Conservation (phyloP, 2,329 filamentous ascomycete genomes). For the Sporothrix schenckii region DNA sequence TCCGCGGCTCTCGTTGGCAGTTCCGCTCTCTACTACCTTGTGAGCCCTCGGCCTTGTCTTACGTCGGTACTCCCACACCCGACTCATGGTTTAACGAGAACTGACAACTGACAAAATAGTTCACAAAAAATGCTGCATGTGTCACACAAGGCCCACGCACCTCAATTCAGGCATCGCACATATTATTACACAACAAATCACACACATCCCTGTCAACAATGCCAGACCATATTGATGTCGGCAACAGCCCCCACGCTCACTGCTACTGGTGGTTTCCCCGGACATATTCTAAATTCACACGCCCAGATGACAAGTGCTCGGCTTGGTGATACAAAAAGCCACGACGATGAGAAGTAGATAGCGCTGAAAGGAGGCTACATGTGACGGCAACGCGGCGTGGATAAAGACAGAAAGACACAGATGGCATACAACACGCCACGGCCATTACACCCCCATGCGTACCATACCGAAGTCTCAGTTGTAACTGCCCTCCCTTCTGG, state of each 20-base stretch:
- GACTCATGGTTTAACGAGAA: neutral
- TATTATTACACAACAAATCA: neutral
- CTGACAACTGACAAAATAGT: constrained; percentile 18
- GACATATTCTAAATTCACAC: neutral
- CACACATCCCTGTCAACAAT: neutral
- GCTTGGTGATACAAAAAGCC: neutral
- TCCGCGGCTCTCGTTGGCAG: neutral
- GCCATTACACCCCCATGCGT: neutral
- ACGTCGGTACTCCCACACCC: constrained; percentile 17
- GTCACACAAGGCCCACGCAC: constrained; percentile 1
- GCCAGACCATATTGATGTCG: neutral
- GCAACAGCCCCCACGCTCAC: neutral
- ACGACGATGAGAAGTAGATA: neutral
- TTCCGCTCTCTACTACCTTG: neutral
- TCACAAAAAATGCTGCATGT: neutral
- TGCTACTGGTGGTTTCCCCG: neutral
- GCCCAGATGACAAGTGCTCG: neutral
- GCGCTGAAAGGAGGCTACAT: neutral
- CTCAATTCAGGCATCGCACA: neutral
- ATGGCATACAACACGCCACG: neutral
- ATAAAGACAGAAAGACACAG: neutral
- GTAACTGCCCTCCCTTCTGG: neutral
- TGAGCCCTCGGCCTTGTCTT: neutral
- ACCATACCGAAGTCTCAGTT: neutral
- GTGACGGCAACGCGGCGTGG: neutral